Evolutionary conservation across 345 rosid species (phyloP).

Genomic region (Sisymbrium irio): DNA sequence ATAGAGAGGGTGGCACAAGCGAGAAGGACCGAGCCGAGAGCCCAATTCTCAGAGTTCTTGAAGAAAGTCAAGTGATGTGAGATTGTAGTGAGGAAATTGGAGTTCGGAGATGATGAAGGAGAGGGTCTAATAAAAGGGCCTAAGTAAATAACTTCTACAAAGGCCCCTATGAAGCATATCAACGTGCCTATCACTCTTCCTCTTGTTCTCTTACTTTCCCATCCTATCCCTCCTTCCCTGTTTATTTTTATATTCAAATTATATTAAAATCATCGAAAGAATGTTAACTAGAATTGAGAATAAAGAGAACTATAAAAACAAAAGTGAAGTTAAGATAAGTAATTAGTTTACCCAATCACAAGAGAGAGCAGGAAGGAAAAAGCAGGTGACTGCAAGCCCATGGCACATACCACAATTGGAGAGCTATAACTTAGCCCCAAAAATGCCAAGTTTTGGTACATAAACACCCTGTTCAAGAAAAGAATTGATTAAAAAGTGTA

Average conservation of each 20-base stretch:
- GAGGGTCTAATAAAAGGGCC: conserved; percentile 53
- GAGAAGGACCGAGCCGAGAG: conserved; percentile 63
- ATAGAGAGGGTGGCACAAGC: conserved; percentile 62
- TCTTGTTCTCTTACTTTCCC: conserved; percentile 45
- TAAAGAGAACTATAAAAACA: not conserved
- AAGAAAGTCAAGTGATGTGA: conserved; percentile 50
- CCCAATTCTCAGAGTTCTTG: conserved; percentile 56
- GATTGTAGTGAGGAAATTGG: conserved; percentile 28
- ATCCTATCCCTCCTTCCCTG: conserved; percentile 46
- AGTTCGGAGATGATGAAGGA: conserved; percentile 36
- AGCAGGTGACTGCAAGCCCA: conserved; percentile 71
- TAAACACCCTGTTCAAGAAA: conserved; percentile 45
- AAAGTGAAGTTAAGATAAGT: not conserved
- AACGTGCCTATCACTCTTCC: conserved; percentile 55
- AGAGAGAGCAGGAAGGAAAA: conserved; percentile 62
- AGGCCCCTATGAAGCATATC: conserved; percentile 56
- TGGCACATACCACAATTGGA: conserved; percentile 73
- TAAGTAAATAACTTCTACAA: conserved; percentile 46
- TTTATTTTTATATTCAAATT: not conserved
- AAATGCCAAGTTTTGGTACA: conserved; percentile 63
- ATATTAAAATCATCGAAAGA: not conserved
- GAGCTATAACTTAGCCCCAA: conserved; percentile 68
- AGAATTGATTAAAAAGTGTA: not conserved
- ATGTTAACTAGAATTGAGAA: not conserved
- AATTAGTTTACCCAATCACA: conserved; percentile 46